Evolutionary conservation across 2,329 filamentous ascomycete species (phyloP), one percentile per base, ranked within the genome.

Genomic region (Ascochyta fabae): DNA sequence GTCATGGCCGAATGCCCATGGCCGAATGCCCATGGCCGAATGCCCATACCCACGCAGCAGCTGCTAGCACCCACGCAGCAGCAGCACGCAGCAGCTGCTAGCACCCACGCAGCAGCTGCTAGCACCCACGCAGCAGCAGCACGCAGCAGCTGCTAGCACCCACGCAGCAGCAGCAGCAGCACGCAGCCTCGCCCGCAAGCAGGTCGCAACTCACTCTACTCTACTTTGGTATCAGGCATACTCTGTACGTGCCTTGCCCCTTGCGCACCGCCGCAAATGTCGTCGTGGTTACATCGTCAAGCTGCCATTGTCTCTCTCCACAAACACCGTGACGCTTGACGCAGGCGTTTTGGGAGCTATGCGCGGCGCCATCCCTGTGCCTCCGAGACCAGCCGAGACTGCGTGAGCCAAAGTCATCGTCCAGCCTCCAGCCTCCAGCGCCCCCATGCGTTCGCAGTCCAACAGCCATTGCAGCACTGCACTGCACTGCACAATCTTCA

Each of bases 381-480:
- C 55, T 70, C 70, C 68, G 67, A 64, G 58, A 55, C 58, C 66
- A 66, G 62, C 70, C 71, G 70, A 69, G 51, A 60, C 63, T 52
- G 27, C 61, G 65, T 66, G 62, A 57, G 13, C 29, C 12, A 29
- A 9, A 6, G 26, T 29, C 27, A 12, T 29, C 27, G 8, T 29
- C 10, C 27, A 29, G 27, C 63, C 27, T 49, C 46, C 40, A 41
- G 41, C 53, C 50, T 55, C 24, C 47, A 58, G 34, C 43, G 39
- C 53, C 63, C 60, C 68, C 71, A 71, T 69, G 62, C 64, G 48
- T 62, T 51, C 49, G 54, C 64, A 48, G 31, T 51, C 64, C 61
- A 66, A 56, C 59, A 61, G 15, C 62, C 35, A 72, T 72, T 72
- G 71, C 19, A 3, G 19, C 16, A 16, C 16, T 16, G 16, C 16